phyloP scores from a whole-genome alignment of 257 asterid species.

The Solanum sitiens region DNA sequence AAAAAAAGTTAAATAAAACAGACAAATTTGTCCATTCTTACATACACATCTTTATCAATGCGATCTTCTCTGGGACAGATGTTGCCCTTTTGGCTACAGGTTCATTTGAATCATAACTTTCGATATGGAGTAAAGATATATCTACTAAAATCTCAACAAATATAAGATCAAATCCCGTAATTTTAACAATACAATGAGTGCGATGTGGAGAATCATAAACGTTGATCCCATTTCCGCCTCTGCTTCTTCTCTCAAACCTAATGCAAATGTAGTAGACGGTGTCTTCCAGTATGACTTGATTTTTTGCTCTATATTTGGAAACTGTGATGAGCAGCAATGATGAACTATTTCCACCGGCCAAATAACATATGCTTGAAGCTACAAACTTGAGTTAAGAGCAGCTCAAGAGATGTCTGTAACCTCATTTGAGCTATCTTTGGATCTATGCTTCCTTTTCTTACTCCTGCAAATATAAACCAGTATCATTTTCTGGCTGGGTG shows the following conservation, averaged over 20 bases:
- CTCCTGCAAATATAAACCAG: slow-evolving; percentile 47
- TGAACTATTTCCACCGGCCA: background rate
- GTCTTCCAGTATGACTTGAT: background rate
- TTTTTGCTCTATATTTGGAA: background rate
- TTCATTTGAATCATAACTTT: background rate
- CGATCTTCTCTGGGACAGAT: background rate
- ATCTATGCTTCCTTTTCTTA: slow-evolving; percentile 89
- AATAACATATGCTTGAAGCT: background rate
- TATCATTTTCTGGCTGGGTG: background rate
- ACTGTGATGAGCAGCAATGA: background rate
- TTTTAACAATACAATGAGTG: background rate
- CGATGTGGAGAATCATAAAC: background rate
- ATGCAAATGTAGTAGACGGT: background rate
- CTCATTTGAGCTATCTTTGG: slow-evolving; percentile 45
- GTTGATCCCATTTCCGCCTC: background rate
- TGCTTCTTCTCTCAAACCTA: background rate
- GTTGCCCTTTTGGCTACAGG: background rate
- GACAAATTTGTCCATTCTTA: background rate
- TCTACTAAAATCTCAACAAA: background rate
- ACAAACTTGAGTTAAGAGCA: background rate
- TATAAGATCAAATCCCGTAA: background rate
- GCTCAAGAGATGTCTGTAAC: background rate
- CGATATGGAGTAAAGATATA: background rate
- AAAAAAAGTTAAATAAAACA: background rate
- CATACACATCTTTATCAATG: background rate